Evolutionary conservation across 805 yeast genomes (phyloP).

Genomic region (Candida schatavii): DNA sequence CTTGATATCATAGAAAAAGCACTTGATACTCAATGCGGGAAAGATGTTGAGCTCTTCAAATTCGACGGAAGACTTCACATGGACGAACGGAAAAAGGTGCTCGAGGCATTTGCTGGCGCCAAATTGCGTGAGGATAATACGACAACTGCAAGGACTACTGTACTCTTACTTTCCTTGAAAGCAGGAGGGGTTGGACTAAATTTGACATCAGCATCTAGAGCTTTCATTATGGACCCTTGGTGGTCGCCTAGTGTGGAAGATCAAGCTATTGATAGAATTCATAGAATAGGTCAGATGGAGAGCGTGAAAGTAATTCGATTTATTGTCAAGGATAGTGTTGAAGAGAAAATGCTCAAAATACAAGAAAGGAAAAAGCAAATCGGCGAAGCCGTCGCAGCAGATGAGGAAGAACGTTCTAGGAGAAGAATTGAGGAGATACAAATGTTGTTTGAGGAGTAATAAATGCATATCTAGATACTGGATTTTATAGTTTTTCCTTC

Average conservation of each 20-base stretch:
- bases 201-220: conserved; percentile 78
- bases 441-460: conserved; percentile 53
- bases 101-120: conserved; percentile 50
- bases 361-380: conserved; percentile 81
- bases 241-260: conserved; percentile 93
- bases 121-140: conserved; percentile 19
- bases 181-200: conserved; percentile 96
- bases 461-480: too few species aligned
- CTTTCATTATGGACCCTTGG: conserved; percentile 95
- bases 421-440: conserved; percentile 72
- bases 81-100: conserved; percentile 59
- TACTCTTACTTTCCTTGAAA: conserved; percentile 71
- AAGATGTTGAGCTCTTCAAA: conserved; percentile 56
- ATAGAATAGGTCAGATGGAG: conserved; percentile 80
- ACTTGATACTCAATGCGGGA: conserved; percentile 35
- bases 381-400: conserved; percentile 76
- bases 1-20: conserved; percentile 71
- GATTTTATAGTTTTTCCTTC: too few species aligned
- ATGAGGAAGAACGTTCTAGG: conserved; percentile 69
- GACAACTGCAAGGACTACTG: conserved; percentile 27
- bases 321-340: conserved; percentile 79
- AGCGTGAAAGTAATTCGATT: conserved; percentile 76
- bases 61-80: conserved; percentile 80
- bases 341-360: conserved; percentile 81
- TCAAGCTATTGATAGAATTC: conserved; percentile 88